Evolutionary conservation across 768 basidiomycete species (phyloP), one percentile per base, ranked within the genome.

Genomic region (Chalciporus piperatus): DNA sequence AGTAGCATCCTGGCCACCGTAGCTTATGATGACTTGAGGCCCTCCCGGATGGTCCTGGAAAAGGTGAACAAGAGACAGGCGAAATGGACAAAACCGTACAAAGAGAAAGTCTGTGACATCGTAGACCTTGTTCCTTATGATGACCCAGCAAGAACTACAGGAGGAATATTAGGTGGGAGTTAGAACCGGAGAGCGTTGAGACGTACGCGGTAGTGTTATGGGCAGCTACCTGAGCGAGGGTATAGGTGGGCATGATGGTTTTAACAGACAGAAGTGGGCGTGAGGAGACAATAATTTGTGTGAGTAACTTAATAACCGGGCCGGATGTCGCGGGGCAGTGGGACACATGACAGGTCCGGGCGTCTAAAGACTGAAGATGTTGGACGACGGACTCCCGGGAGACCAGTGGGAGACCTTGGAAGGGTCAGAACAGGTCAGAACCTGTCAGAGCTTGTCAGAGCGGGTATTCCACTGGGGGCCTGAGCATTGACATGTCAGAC

Each of bases 1-100:
- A 0, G 89, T 90, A n/a, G 91, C 92, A 65, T 94, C 94, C 54
- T 77, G 79, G 9, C 95, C 95, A 9, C 82, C 93, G 60, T 92
- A 89, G 61, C 82, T 85, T 17, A 96, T 63, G 54, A 98, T 90
- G 61, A 92, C 87, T 50, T 80, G 78, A 16, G 84, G 72, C 3
- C 95, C 95, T 17, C 95, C 93, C 7, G 89, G 88, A 59, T 91
- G 89, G 45, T 85, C 79, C 84, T 87, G 57, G 23, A 57, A 28
- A 46, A 12, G 12, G 41, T 61, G 47, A 55, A 37, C 13, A n/a
- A 1, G 23, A 25, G 3, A 2, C 6, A 12, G 14, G 28, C 17
- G 4, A 7, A 14, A 25, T n/a, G 30, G 5, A 9, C 25, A 20
- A 43, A 23, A 17, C 62, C 75, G 32, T 52, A 85, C 88, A 47